Evolutionary conservation across 345 rosid species (phyloP).

Genomic region (Salix purpurea): DNA sequence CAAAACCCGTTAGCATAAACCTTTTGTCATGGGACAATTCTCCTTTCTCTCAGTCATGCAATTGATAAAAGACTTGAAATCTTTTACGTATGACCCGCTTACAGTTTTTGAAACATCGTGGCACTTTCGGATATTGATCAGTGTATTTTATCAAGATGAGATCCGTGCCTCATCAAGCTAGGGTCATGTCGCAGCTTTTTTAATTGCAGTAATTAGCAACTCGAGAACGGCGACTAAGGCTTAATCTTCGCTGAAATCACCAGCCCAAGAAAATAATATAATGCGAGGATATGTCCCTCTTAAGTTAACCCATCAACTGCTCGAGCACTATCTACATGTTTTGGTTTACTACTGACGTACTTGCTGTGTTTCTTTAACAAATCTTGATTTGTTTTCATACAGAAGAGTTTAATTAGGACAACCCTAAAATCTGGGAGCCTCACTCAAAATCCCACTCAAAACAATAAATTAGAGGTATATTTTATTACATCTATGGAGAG

Average conservation of each 20-base stretch:
- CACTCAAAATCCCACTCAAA: neutral
- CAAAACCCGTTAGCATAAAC: too few relatives aligned
- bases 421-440: conserved; percentile 7
- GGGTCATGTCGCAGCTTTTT: neutral
- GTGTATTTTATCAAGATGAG: neutral
- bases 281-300: neutral
- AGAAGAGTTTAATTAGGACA: neutral
- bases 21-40: too few relatives aligned
- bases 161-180: neutral
- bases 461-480: neutral
- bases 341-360: neutral
- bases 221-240: conserved; percentile 46
- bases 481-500: neutral
- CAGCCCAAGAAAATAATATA: conserved; percentile 25
- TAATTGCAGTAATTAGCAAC: conserved; percentile 8
- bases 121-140: neutral
- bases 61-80: conserved; percentile 6
- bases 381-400: neutral
- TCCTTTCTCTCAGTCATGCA: conserved; percentile 18
- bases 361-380: conserved; percentile 7
- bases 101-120: conserved; percentile 18
- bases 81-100: conserved; percentile 21
- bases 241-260: conserved; percentile 34
- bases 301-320: neutral
- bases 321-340: neutral